Base-by-base conservation (phyloP, 331 rosid genomes). In the Quercus lobata region DNA sequence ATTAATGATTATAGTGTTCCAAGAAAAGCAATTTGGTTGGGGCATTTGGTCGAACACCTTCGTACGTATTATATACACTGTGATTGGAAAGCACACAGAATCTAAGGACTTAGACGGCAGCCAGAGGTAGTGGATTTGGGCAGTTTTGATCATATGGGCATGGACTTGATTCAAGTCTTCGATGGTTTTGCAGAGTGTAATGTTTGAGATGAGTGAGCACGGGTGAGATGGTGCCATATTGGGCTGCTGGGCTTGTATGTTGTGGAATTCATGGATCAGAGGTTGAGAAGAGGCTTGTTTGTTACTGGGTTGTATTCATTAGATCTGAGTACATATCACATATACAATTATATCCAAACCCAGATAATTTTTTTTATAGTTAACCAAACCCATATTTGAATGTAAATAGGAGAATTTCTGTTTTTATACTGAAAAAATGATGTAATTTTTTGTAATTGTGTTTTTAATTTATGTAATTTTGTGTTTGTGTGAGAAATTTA, bases 21-120 rank as follows among this genome's bases (percentile, higher is more conserved):
- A 91, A n/a, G 93, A 88, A 80, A 91, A 91, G 84, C 89, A 85
- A 76, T 91, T 86, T 74, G 88, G 95, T 81, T 77, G 77, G 2
- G 54, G 83, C 62, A 91, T 87, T 61, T 84, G 83, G 61, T 27
- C 52, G 55, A 93, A 88, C 16, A 93, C 37, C 3, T 83, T 12
- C 84, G 81, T 57, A 93, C 87, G n/a, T 83, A 86, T 4, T 56
- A 56, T 1, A 79, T 37, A 41, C 87, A 14, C 87, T 88, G 56
- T 79, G 85, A 30, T 75, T 35, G 1, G 94, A 91, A 16, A 87
- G 82, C 1, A 87, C 93, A 32, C 56, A 83, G 77, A 86, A 87
- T 65, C 75, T 80, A 30, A 91, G 91, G 34, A 89, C 71, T 76
- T 89, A 88, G 54, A 93, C 85, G 27, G 93, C 81, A 12, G 90